phyloP scores from a whole-genome alignment of 1,139 yeast species.

The Torulaspora globosa region DNA sequence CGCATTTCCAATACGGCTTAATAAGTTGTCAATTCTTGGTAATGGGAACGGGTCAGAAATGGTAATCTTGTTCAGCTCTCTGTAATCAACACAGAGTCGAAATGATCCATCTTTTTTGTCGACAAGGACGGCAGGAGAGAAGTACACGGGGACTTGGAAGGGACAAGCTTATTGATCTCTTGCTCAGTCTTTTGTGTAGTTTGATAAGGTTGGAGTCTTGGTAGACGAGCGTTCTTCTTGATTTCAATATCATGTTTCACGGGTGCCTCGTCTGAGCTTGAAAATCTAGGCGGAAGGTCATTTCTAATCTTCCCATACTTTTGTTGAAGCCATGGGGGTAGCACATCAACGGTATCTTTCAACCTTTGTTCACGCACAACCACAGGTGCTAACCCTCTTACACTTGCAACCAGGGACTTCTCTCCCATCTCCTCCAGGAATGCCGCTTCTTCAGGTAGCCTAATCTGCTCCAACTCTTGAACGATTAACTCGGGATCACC shows the following conservation, averaged over 20 bases:
- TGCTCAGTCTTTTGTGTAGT: background rate
- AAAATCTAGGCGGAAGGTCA: background rate
- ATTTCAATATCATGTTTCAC: background rate
- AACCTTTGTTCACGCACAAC: background rate
- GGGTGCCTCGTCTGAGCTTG: background rate
- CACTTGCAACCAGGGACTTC: no score
- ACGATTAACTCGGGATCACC: no score
- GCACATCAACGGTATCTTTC: background rate
- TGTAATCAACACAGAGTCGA: conserved; percentile 29
- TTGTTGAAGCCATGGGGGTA: background rate
- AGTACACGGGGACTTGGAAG: no score
- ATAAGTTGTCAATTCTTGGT: conserved; percentile 25
- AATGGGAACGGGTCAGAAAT: conserved; percentile 27
- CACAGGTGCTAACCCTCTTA: background rate
- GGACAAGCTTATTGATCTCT: conserved; percentile 3
- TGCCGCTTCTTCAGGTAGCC: no score
- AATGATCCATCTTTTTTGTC: conserved; percentile 22
- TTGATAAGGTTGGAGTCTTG: background rate
- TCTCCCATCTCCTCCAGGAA: no score
- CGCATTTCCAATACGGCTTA: conserved; percentile 13
- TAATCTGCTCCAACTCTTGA: no score
- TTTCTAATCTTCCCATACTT: background rate
- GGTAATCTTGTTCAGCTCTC: conserved; percentile 27
- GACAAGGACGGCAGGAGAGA: no score
- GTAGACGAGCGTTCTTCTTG: background rate